phyloP scores from a whole-genome alignment of 108 stramenopile species.

The Stephanodiscus minutulus region DNA sequence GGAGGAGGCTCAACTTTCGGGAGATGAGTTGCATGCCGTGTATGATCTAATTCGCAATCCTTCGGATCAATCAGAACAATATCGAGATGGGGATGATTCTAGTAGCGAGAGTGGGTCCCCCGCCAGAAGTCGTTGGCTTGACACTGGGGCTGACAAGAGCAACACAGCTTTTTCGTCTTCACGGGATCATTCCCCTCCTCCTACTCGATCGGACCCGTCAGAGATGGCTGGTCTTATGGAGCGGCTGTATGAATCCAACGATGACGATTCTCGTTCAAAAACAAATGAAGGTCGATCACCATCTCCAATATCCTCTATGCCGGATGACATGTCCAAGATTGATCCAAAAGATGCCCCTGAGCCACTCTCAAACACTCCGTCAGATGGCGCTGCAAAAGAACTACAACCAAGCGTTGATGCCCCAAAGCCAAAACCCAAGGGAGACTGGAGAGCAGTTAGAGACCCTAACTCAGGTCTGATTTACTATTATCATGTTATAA shows the following conservation, averaged over 20 bases:
- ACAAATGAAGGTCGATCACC: neutral
- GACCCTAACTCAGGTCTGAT: slow-evolving; percentile 63
- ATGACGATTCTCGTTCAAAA: neutral
- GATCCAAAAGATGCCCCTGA: neutral
- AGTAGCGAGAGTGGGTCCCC: slow-evolving; percentile 16
- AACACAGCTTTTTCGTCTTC: neutral
- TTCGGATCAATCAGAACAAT: slow-evolving; percentile 36
- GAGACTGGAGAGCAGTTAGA: slow-evolving; percentile 64
- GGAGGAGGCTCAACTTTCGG: slow-evolving; percentile 19
- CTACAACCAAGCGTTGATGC: neutral
- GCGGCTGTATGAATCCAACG: slow-evolving; percentile 15
- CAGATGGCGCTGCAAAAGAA: neutral
- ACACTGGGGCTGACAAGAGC: neutral
- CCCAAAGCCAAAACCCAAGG: slow-evolving; percentile 35
- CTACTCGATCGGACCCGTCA: slow-evolving; percentile 31
- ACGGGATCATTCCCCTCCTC: slow-evolving; percentile 21
- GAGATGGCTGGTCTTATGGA: slow-evolving; percentile 25
- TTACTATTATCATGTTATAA: slow-evolving; percentile 77
- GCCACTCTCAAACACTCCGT: slow-evolving; percentile 4
- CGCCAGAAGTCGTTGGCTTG: slow-evolving; percentile 34
- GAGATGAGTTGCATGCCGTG: slow-evolving; percentile 32
- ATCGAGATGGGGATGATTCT: slow-evolving; percentile 9
- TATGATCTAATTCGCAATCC: slow-evolving; percentile 54
- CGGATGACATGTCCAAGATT: slow-evolving; percentile 5
- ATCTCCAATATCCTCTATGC: neutral